Evolutionary conservation across 2,329 filamentous ascomycete species (phyloP).

Genomic region (Fusarium equiseti): DNA sequence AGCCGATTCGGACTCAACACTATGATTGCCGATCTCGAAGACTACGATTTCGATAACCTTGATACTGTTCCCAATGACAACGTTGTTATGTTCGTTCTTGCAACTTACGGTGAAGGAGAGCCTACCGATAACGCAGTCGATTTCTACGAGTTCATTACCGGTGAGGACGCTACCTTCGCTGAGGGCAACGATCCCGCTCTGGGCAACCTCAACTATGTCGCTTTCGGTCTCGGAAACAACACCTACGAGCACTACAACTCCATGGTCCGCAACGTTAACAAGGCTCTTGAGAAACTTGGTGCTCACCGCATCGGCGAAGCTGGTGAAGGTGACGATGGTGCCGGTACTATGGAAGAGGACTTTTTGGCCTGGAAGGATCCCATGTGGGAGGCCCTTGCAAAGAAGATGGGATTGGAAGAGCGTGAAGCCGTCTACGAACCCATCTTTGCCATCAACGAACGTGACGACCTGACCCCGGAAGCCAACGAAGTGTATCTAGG

Average conservation of each 20-base stretch:
- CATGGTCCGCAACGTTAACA: slow-evolving; percentile 94
- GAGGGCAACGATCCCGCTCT: slow-evolving; percentile 80
- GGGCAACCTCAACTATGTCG: slow-evolving; percentile 87
- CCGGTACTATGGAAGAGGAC: slow-evolving; percentile 99
- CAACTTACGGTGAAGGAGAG: slow-evolving; percentile 98
- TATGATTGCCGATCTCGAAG: slow-evolving; percentile 97
- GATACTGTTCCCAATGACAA: slow-evolving; percentile 91
- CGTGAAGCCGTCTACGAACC: slow-evolving; percentile 97
- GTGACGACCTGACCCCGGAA: slow-evolving; percentile 78
- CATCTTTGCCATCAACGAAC: slow-evolving; percentile 84
- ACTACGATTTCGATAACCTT: slow-evolving; percentile 96
- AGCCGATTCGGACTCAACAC: slow-evolving; percentile 96
- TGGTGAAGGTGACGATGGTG: slow-evolving; percentile 96
- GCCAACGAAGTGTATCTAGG: slow-evolving; percentile 90
- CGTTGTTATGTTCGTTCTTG: slow-evolving; percentile 92
- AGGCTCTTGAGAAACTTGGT: slow-evolving; percentile 83
- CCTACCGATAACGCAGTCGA: slow-evolving; percentile 99
- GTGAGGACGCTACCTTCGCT: slow-evolving; percentile 85
- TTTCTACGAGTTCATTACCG: slow-evolving; percentile 95
- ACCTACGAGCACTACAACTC: slow-evolving; percentile 99
- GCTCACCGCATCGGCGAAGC: slow-evolving; percentile 86
- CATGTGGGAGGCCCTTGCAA: slow-evolving; percentile 91
- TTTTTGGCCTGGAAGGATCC: slow-evolving; percentile 99
- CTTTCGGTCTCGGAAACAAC: slow-evolving; percentile 98
- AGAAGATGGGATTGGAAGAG: slow-evolving; percentile 90